Conservation (phyloP, 768 basidiomycete species). For the Agrocybe praecox region DNA sequence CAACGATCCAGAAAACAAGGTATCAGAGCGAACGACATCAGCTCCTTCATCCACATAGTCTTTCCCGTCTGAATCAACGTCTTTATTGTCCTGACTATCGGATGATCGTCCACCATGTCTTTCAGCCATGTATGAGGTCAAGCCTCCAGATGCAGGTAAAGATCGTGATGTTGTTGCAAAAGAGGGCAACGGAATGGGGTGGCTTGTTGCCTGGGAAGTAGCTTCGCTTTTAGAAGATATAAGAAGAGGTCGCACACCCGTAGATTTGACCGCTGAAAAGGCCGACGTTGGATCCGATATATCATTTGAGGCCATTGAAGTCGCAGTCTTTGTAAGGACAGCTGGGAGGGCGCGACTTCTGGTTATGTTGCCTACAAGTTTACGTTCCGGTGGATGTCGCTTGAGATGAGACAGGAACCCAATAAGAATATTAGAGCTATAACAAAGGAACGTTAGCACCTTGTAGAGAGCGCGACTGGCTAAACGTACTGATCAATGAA, state of each 20-base stretch:
- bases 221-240: constrained; percentile 13
- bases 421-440: constrained; percentile 87
- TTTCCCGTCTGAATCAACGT: constrained; percentile 25
- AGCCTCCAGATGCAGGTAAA: constrained; percentile 23
- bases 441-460: constrained; percentile 26
- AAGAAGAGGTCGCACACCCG: constrained; percentile 20
- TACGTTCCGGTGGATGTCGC: constrained; percentile 30
- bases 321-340: constrained; percentile 13
- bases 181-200: constrained; percentile 39
- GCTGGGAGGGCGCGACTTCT: constrained; percentile 18
- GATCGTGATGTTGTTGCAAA: constrained; percentile 39
- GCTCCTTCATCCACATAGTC: constrained; percentile 18
- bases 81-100: constrained; percentile 10
- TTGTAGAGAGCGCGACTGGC: constrained; percentile 4
- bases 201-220: constrained; percentile 8
- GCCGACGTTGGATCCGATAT: constrained; percentile 15
- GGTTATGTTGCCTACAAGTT: neutral
- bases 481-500: constrained; percentile 63
- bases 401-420: constrained; percentile 75
- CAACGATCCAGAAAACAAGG: constrained; percentile 3
- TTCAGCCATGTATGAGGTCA: constrained; percentile 15
- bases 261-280: constrained; percentile 22
- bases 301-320: constrained; percentile 5
- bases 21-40: constrained; percentile 12
- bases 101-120: constrained; percentile 1